Base-by-base conservation (phyloP, 75 land plant species). In the Larix kaempferi region DNA sequence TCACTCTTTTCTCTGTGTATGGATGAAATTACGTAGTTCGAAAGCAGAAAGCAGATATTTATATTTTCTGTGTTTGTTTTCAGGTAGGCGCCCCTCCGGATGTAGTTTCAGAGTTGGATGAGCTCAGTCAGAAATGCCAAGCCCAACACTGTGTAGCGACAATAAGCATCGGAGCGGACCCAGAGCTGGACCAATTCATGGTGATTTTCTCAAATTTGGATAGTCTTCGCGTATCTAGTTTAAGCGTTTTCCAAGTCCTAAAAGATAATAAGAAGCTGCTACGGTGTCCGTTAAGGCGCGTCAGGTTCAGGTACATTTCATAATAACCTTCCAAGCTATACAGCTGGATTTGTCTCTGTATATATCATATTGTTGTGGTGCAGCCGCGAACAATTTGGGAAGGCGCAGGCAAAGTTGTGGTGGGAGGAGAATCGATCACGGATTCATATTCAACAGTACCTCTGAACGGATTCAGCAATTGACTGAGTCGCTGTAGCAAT, bases 181-280 rank as follows among this genome's bases (percentile, higher is more conserved):
- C 98, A 21, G 98, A 94, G 75, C 99, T 96, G 10, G 99, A 96
- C 77, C 91, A 90, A 52, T 90, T 96, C 86, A 96, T 96, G 98
- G 98, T 95, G 56, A 37, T 57, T 58, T 37, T 11, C 33, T 12
- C 44, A 22, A 26, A 26, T 44, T 74, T 17, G 41, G 56, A 5
- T 19, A 13, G 7, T 27, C 23, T 37, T 22, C 41, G n/a, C 19
- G 22, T 17, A 13, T 15, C 59, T 73, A 35, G 16, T 73, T 13
- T 4, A 3, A 39, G 57, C 39, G 56, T 7, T 56, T 54, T 22
- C 59, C 56, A 72, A 23, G 27, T 56, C 27, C 54, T 61, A 55
- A 27, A 55, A 19, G 44, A 26, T 4, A 23, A 16, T 60, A n/a
- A 75, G 8, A 23, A 62, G 8, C 25, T 23, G 25, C 64, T 62